Evolutionary conservation across 1,139 yeast species (phyloP), one percentile per base, ranked within the genome.

Genomic region (Hyphopichia wangnamkhiaoensis): DNA sequence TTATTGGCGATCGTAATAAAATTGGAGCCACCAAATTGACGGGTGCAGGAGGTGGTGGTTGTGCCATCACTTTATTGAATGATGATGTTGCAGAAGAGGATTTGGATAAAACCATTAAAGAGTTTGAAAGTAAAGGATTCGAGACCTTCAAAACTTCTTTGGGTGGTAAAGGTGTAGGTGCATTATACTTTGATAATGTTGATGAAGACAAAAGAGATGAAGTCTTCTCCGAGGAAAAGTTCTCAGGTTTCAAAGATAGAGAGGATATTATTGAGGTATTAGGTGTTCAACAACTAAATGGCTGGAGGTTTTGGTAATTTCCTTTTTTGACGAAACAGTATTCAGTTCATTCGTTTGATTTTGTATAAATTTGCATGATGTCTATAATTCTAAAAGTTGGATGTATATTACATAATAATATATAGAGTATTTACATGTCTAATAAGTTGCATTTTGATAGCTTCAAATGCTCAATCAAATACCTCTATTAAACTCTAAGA

Each of bases 21-120:
- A 63, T 93, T 26, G 99, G 99, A 5, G 82, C 87, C 43, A 91
- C 99, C 1, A 93, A 93, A 61, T 74, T 93, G 44, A 93, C 98
- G 0, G 99, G 99, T 32, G 98, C 98, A 0, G 99, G 99, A 19
- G 98, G 98, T 15, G 99, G 99, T 33, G 99, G 99, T 1, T 93
- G 99, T 68, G 96, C 97, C 15, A 84, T 94, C 41, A 93, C 98
- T 0, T 67, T 93, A 37, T 72, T 91, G 10, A 71, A 79, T 37
- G 83, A 79, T 37, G 72, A 70, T 9, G 68, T 67, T 3, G 56
- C 60, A 1, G 67, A 59, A 31, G 53, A 45, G 1, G 48, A 42
- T 1, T 49, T 74, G 10, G 54, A 58, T 14, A 63, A 62, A 7
- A 72, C 71, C 1, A 63, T 64, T 10, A 50, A 74, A 9, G 64